Percentiles rank a stretch among this genome's conserved stretches.
These are phyloP conservation scores for Fusarium sp. DNA, from an alignment of 2,329 filamentous ascomycete genomes.

Conservation along the genomic window DNA sequence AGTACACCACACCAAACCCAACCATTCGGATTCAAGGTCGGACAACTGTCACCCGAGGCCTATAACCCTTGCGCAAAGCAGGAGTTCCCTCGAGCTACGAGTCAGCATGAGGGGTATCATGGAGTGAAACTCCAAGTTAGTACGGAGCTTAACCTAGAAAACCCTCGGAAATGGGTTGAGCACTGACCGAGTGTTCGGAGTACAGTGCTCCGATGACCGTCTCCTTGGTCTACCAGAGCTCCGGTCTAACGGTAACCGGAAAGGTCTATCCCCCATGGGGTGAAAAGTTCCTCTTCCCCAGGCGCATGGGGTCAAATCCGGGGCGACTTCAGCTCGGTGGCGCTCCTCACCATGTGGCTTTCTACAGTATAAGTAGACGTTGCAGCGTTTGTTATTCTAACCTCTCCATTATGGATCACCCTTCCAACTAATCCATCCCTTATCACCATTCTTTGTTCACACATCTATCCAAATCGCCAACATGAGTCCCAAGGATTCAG, in stretches of 20 bases:
- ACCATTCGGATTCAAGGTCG: background rate
- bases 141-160: background rate
- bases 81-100: background rate
- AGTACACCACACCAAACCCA: background rate
- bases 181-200: background rate
- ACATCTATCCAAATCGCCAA: background rate
- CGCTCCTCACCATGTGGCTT: background rate
- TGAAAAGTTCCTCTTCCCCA: background rate
- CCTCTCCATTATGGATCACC: background rate
- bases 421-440: background rate
- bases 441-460: background rate
- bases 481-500: background rate
- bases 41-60: background rate
- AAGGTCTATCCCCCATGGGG: background rate
- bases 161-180: background rate
- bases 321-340: background rate
- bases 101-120: background rate
- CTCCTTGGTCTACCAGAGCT: background rate
- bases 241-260: background rate
- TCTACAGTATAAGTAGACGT: background rate
- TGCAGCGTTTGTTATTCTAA: background rate
- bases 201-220: background rate
- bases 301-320: background rate
- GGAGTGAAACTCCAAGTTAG: background rate
- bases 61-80: background rate